Evolutionary conservation across 2,329 filamentous ascomycete genomes (phyloP), one percentile per base, ranked within the genome.

Genomic region (Apiospora saccharicola): DNA sequence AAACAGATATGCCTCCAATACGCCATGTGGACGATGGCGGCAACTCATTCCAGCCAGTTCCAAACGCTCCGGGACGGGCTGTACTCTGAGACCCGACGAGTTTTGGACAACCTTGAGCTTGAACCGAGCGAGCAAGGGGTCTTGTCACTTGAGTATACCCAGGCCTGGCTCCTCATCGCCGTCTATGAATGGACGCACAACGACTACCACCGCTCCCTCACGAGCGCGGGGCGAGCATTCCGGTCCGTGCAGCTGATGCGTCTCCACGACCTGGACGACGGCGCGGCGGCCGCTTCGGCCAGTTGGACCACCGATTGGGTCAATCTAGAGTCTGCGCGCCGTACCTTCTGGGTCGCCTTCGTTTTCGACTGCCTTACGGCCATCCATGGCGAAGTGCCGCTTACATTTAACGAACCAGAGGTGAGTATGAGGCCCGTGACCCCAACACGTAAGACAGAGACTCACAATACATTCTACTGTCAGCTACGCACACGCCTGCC

Each of bases 11-110:
- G 78, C 69, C 74, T 81, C 3, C 79, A 79, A 69, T 77, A 79
- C 61, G 78, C 80, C 67, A 81, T 81, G 79, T 79, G 80, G 77
- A 78, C 78, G 0, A 47, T 80, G 41, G 78, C 79, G 12, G 76
- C 78, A 64, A 76, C 78, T 2, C 68, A 78, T 16, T 81, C 80
- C 10, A 78, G 78, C 13, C 79, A 80, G 68, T 80, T 80, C 30
- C 76, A 78, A 24, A 72, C 71, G 46, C 71, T 75, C 5, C 72
- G 77, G 8, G 73, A 74, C 16, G 26, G 72, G 1, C 72, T 80
- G 7, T 80, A 81, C 68, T 72, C 67, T 7, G 74, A 79, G 57
- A 77, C 78, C 2, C 70, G 78, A 5, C 76, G 77, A 49, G 75
- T 78, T 67, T 75, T 64, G 19, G 34, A 64, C 3, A 10, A 8